Evolutionary conservation across 2,329 filamentous ascomycete species (phyloP).

Genomic region (Cladosporium sp.): DNA sequence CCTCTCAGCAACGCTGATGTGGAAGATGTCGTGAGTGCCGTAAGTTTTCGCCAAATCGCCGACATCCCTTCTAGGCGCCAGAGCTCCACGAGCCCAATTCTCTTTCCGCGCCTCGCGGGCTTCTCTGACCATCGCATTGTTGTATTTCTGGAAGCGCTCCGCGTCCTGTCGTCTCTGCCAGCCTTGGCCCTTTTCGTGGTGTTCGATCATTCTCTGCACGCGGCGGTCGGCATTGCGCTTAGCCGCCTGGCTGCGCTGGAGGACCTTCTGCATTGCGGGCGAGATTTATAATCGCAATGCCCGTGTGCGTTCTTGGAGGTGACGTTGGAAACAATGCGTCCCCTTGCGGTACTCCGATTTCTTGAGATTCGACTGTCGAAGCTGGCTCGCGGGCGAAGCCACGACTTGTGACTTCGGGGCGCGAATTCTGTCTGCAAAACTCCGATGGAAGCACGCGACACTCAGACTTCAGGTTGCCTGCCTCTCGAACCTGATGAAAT

Average conservation of each 20-base stretch:
- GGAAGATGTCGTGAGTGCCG: constrained; percentile 44
- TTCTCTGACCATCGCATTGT: constrained; percentile 34
- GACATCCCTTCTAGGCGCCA: constrained; percentile 72
- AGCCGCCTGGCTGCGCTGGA: constrained; percentile 62
- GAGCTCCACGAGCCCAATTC: constrained; percentile 71
- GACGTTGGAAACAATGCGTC: neutral
- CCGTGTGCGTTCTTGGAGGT: neutral
- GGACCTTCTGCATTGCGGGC: constrained; percentile 63
- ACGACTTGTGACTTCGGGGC: constrained; percentile 1
- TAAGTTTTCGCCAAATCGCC: constrained; percentile 56
- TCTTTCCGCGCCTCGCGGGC: constrained; percentile 61
- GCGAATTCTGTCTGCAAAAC: neutral
- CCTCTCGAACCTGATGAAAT: no score
- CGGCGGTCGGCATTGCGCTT: constrained; percentile 54
- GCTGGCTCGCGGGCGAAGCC: neutral
- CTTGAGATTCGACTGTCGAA: constrained; percentile 10
- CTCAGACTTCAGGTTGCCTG: no score
- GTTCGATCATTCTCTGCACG: constrained; percentile 18
- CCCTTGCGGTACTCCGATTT: constrained; percentile 1
- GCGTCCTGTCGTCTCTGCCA: constrained; percentile 28
- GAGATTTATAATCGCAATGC: neutral
- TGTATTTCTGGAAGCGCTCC: constrained; percentile 5
- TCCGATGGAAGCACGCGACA: no score
- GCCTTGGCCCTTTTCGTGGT: constrained; percentile 23
- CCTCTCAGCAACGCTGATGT: constrained; percentile 25